Evolutionary conservation across 495 filamentous ascomycete genomes (phyloP).

Genomic region (Podospora sp.): DNA sequence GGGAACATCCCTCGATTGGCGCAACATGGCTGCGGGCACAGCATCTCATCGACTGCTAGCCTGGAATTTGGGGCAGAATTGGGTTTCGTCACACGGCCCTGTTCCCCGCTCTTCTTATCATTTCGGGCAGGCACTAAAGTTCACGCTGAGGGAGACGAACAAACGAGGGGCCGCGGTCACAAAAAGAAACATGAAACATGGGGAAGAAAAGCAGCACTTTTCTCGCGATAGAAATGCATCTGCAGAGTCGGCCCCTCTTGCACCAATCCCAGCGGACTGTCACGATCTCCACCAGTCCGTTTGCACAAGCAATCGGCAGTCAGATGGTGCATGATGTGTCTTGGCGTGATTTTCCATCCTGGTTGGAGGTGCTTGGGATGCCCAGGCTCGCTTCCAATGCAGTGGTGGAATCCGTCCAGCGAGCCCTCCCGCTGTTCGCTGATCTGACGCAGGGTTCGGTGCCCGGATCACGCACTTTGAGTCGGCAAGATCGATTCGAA

Average conservation of each 20-base stretch:
- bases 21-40: not conserved
- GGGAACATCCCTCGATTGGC: not conserved
- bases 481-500: not conserved
- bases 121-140: not conserved
- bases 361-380: slow-evolving; percentile 2
- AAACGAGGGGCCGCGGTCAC: not conserved
- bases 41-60: not conserved
- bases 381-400: slow-evolving; percentile 18
- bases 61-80: not conserved
- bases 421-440: not conserved
- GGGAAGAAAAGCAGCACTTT: slow-evolving; percentile 3
- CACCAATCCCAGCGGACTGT: not conserved
- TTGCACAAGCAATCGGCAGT: slow-evolving; percentile 5
- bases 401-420: slow-evolving; percentile 5
- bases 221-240: not conserved
- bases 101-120: not conserved
- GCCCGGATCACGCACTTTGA: not conserved
- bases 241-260: not conserved
- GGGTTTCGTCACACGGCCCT: not conserved
- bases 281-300: not conserved
- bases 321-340: not conserved
- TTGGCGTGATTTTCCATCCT: slow-evolving; percentile 2
- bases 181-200: slow-evolving; percentile 16
- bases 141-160: not conserved
- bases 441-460: slow-evolving; percentile 14